Percentiles rank a stretch among this genome's conserved stretches.
Evolutionary conservation across 768 basidiomycete species (phyloP).

Genomic region (Pisolithus microcarpus): DNA sequence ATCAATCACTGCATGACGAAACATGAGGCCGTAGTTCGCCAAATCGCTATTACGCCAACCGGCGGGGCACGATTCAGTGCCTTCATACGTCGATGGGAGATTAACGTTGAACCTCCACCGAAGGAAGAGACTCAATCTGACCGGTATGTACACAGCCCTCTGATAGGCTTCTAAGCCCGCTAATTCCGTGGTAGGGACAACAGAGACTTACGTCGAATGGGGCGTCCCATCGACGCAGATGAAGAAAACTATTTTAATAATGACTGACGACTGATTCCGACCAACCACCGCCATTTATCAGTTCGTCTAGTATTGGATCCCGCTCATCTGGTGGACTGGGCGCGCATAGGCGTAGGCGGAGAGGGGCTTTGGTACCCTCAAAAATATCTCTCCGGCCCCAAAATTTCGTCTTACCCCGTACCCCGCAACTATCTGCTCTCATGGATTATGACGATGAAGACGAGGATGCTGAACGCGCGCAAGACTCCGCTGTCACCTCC

Average conservation of each 20-base stretch:
- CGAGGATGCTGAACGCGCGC: slow-evolving; percentile 28
- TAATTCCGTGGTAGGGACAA: slow-evolving; percentile 28
- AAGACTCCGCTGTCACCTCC: slow-evolving; percentile 11
- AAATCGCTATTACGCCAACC: slow-evolving; percentile 52
- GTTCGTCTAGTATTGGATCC: slow-evolving; percentile 19
- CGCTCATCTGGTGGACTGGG: slow-evolving; percentile 27
- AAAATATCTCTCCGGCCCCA: slow-evolving; percentile 40
- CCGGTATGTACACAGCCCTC: slow-evolving; percentile 35
- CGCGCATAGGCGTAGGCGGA: slow-evolving; percentile 54
- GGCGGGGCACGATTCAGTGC: slow-evolving; percentile 62
- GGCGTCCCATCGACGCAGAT: slow-evolving; percentile 55
- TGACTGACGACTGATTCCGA: slow-evolving; percentile 74
- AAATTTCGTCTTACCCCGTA: slow-evolving; percentile 34
- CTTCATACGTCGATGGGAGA: slow-evolving; percentile 81
- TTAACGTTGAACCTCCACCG: slow-evolving; percentile 79
- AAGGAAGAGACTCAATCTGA: slow-evolving; percentile 42
- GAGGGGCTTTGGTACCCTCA: slow-evolving; percentile 37
- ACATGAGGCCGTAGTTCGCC: slow-evolving; percentile 59
- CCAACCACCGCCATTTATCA: slow-evolving; percentile 29
- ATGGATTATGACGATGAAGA: slow-evolving; percentile 78
- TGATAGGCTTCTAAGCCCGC: slow-evolving; percentile 2
- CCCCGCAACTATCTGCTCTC: slow-evolving; percentile 51
- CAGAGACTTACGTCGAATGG: slow-evolving; percentile 34
- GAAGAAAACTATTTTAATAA: slow-evolving; percentile 94
- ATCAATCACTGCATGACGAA: slow-evolving; percentile 79